These are phyloP conservation scores for Symbiodinium natans DNA, from an alignment of 73 alveolate species.

Conservation along the genomic window DNA sequence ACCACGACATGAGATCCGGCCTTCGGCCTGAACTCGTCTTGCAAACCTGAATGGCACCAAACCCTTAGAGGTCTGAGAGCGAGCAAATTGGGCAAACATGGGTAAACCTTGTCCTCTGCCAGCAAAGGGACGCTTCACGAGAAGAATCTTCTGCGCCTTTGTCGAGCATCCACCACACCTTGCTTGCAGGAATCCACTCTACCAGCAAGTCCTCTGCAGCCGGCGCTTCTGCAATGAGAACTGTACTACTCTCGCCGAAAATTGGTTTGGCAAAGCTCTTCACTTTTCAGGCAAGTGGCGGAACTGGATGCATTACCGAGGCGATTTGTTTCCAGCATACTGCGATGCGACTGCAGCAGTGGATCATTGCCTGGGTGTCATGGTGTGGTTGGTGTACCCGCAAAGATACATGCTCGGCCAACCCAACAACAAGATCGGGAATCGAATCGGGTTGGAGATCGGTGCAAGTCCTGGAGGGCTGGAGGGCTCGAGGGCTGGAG, in stretches of 20 bases:
- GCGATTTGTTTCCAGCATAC: constrained; percentile 22
- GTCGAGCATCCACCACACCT: background rate
- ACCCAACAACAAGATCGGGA: too few relatives aligned
- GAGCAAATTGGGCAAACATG: too few relatives aligned
- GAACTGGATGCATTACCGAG: constrained; percentile 50
- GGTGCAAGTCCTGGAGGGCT: too few relatives aligned
- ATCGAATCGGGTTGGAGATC: too few relatives aligned
- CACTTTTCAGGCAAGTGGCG: background rate
- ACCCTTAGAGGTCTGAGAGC: background rate
- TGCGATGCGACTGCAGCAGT: background rate
- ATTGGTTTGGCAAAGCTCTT: too few relatives aligned
- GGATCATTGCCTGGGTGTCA: constrained; percentile 27
- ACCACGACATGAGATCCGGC: background rate
- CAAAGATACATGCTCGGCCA: too few relatives aligned
- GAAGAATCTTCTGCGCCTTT: background rate
- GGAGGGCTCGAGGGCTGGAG: too few relatives aligned
- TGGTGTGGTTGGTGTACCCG: too few relatives aligned
- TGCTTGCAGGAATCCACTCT: too few relatives aligned
- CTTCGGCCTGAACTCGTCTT: background rate
- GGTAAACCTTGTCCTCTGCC: background rate
- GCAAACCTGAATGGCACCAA: background rate
- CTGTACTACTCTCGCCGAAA: background rate
- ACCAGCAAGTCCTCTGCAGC: too few relatives aligned
- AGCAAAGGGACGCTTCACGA: background rate
- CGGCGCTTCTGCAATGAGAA: background rate